Base-by-base conservation (phyloP, 495 filamentous ascomycete species). In the Trichoderma parareesei region DNA sequence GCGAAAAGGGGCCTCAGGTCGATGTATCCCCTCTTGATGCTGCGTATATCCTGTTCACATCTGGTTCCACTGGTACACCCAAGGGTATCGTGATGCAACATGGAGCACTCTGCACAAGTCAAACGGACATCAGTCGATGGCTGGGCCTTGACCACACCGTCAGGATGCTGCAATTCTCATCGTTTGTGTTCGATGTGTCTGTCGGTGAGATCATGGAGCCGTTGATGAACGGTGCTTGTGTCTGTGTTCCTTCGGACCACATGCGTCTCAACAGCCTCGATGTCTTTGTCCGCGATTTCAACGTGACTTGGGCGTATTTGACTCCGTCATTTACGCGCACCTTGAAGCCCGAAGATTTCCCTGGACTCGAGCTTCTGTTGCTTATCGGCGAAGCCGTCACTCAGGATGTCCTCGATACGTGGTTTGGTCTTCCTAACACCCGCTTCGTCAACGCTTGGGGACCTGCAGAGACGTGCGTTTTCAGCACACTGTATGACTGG, bases 371-470 rank as follows among this genome's bases (percentile, higher is more conserved):
- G 49, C 65, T 43, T 10, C 65, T 73, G 5, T 41, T 61, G n/a
- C 48, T 70, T 9, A 27, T 44, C n/a, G 70, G 70, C 6, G 71
- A 73, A 48, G 57, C 70, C 37, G 53, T 69, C 2, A 60, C 66
- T 20, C 66, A 53, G 5, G 48, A 60, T 43, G 53, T 67, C 16
- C 14, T 62, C 14, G 60, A 62, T 41, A 62, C 60, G 5, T 62
- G 60, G 60, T 62, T 42, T 37, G 60, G 60, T 14, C 60, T 57
- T 33, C 53, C 53, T 10, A 57, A 57, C 33, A 57, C 53, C 6
- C 20, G 53, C 10, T 72, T 78, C n/a, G 67, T 84, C 35, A 85
- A 84, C 65, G 79, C 72, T 3, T 87, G 86, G 55, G 84, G 84
- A 2, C 84, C 83, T 14, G 71, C 76, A 8, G 77, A 82, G 27